Evolutionary conservation across 1,284 basidiomycete species (phyloP), one percentile per base, ranked within the genome.

Genomic region (Heterobasidion occidentale): DNA sequence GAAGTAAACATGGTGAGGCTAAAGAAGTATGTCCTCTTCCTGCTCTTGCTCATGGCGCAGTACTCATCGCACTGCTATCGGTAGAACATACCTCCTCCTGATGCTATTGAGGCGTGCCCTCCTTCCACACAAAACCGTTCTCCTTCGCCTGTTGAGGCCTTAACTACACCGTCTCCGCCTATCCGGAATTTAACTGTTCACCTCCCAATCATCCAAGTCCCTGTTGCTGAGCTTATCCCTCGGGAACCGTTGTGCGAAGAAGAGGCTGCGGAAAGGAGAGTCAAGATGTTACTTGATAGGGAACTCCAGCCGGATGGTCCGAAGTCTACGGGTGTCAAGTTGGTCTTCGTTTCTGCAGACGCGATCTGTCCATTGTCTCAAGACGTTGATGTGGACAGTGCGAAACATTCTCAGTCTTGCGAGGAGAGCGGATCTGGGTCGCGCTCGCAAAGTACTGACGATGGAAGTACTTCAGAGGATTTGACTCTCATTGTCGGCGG

Each of bases 221-320:
- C 46, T 6, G 14, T 12, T 12, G 19, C 38, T 42, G 38, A 36
- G 8, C 19, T 45, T 17, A 45, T 51, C 12, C 49, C 46, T n/a
- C 17, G 19, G 14, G 46, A n/a, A 12, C 53, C 53, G 2, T 17
- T 55, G 17, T 56, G 54, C 49, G 17, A 9, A 8, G 36, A 45
- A 45, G 54, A 56, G 19, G 49, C 54, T 17, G 54, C 54, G 7
- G 54, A 56, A 35, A 47, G 48, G 14, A 47, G 54, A 11, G 12
- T 56, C 17, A 36, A 35, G 7, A 27, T 36, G 27, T 46, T 56
- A 35, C 54, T 58, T 33, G 15, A 33, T 2, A 54, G 48, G 42
- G 52, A 58, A 17, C 27, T 27, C 6, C 27, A 20, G n/a, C 9
- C 20, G 14, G 17, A 20, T 34, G 14, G 14, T 9, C 5, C 9